Conservation (phyloP, 805 yeast species). For the Candida xiaguanensis region DNA sequence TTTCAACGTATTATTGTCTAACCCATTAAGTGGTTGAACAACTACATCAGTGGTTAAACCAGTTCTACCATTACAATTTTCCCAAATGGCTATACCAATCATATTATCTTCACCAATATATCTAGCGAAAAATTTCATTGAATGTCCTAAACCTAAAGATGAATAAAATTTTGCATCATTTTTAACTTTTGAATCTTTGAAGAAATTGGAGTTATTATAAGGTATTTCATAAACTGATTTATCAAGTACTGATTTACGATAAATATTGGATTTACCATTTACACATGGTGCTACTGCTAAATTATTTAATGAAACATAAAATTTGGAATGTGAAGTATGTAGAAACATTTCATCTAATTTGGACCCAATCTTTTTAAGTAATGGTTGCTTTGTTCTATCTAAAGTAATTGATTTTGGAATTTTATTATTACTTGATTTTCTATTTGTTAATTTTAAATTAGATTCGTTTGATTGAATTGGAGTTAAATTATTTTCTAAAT, state of each 20-base stretch:
- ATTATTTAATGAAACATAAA: conserved; percentile 74
- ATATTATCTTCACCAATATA: conserved; percentile 91
- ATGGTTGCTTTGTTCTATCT: conserved; percentile 1
- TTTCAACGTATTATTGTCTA: conserved; percentile 32
- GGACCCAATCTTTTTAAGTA: conserved; percentile 47
- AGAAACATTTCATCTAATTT: conserved; percentile 81
- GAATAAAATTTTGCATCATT: conserved; percentile 26
- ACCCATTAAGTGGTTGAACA: conserved; percentile 59
- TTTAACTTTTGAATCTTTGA: conserved; percentile 25
- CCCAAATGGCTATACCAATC: conserved; percentile 87
- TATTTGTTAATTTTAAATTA: conserved; percentile 4
- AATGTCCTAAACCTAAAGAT: conserved; percentile 38
- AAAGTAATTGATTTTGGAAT: background rate
- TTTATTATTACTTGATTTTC: background rate
- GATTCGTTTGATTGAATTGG: conserved; percentile 14
- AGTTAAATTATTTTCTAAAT: conserved; percentile 14
- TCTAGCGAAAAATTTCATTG: conserved; percentile 67
- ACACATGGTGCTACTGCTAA: conserved; percentile 82
- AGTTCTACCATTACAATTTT: conserved; percentile 59
- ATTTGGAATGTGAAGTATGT: conserved; percentile 79
- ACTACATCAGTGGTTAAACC: conserved; percentile 78
- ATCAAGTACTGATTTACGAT: conserved; percentile 64
- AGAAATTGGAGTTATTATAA: conserved; percentile 22
- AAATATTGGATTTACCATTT: conserved; percentile 83
- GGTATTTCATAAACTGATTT: conserved; percentile 44